phyloP scores from a whole-genome alignment of 2,329 filamentous ascomycete genomes.

The Sclerotinia trifoliorum region DNA sequence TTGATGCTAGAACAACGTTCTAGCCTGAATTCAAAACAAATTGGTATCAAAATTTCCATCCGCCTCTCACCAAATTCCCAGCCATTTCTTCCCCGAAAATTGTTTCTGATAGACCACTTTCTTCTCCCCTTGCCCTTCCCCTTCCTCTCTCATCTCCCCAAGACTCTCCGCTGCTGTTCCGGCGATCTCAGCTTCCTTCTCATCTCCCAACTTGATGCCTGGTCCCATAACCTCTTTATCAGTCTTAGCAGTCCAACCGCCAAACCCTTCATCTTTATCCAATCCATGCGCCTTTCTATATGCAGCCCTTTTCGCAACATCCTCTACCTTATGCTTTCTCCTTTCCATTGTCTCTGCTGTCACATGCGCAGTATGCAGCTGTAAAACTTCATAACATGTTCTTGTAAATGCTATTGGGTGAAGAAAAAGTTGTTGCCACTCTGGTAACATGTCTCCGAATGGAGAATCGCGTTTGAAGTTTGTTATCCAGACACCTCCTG shows the following conservation, averaged over 20 bases:
- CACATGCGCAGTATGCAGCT: slow-evolving; percentile 72
- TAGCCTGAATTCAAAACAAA: not conserved
- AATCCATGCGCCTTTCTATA: slow-evolving; percentile 86
- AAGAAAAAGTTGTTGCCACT: slow-evolving; percentile 63
- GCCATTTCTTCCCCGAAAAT: slow-evolving; percentile 70
- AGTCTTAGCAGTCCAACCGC: slow-evolving; percentile 47
- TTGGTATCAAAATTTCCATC: not conserved
- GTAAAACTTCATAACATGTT: slow-evolving; percentile 69
- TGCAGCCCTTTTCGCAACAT: slow-evolving; percentile 80
- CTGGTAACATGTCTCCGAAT: slow-evolving; percentile 75
- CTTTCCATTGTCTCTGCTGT: slow-evolving; percentile 67
- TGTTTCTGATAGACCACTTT: slow-evolving; percentile 45
- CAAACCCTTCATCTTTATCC: slow-evolving; percentile 60
- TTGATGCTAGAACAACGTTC: not conserved
- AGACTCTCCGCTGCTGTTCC: slow-evolving; percentile 12
- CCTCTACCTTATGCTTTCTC: slow-evolving; percentile 72
- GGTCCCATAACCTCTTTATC: slow-evolving; percentile 40
- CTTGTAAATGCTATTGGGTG: slow-evolving; percentile 68
- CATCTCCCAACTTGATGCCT: slow-evolving; percentile 35
- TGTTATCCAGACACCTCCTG: slow-evolving; percentile 68
- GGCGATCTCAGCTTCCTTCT: slow-evolving; percentile 6
- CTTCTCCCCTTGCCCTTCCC: slow-evolving; percentile 40
- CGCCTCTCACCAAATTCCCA: slow-evolving; percentile 69
- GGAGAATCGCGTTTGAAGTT: slow-evolving; percentile 80
- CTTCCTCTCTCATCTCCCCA: slow-evolving; percentile 29